Evolutionary conservation across 345 rosid genomes (phyloP), one percentile per base, ranked within the genome.

Genomic region (Psidium friedrichsthalianum): DNA sequence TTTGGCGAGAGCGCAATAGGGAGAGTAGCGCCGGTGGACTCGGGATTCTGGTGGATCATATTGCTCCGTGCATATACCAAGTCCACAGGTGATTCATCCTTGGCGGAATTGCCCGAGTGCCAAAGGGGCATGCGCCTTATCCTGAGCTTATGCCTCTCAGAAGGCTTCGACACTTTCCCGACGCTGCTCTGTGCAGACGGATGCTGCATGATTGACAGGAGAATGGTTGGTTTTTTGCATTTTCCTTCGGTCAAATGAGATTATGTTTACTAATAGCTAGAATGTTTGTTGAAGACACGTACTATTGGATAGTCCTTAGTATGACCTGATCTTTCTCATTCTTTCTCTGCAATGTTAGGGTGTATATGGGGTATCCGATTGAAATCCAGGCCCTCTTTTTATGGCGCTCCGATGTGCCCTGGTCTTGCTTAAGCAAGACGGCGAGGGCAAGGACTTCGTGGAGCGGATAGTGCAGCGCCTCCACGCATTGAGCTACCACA

Each of bases 41-140:
- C 97, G 53, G 98, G 98, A 82, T 95, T 95, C 87, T 94, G 98
- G 98, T 94, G 97, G 95, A 95, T 95, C 87, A 93, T 95, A 86
- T 90, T 95, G 86, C 94, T 95, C 8, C 95, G 98, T 64, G 97
- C 98, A 8, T 94, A 93, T 74, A 93, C 98, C 14, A 93, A 93
- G 89, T 93, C 96, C 21, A 95, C 98, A 1, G 96, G 97, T 80
- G 95, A 95, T 86, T 82, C 83, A 83, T 90, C 96, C 74, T 58
- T 95, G 76, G 93, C 98, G 8, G 97, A 94, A 86, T 90, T 90
- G 84, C 91, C 95, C 8, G 97, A 95, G 82, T 94, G 98, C 83
- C 97, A 95, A 88, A 94, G 90, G 88, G 98, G 98, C 44, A 95
- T 94, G 92, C 92, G 91, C 87, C 95, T 94, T 80, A 94, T 95